Evolutionary conservation across 2,329 filamentous ascomycete genomes (phyloP).

Genomic region (Pseudocercospora cruenta): DNA sequence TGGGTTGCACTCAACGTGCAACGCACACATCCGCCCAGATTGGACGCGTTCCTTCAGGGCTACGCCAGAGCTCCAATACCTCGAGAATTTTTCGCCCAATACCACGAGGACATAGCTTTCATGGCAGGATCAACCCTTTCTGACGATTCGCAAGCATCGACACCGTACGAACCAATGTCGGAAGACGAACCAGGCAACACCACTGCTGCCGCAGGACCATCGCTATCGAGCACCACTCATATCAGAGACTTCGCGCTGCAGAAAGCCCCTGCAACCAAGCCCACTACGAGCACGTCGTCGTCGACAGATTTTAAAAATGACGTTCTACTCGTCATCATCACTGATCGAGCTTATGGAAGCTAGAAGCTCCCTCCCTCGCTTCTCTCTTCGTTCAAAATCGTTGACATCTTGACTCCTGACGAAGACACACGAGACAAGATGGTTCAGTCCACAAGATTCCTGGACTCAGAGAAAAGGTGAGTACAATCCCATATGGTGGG

Average conservation of each 20-base stretch:
- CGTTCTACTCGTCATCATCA: not conserved
- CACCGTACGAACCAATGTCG: not conserved
- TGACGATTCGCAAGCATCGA: not conserved
- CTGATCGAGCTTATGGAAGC: conserved; percentile 1
- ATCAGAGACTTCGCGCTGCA: not conserved
- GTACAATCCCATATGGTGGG: not conserved
- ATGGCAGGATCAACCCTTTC: not conserved
- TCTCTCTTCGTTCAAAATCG: not conserved
- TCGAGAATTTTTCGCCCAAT: not conserved
- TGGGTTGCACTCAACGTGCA: not conserved
- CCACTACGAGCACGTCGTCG: not conserved
- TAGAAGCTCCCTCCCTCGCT: conserved; percentile 3
- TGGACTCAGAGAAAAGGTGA: not conserved
- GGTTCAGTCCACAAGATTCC: not conserved
- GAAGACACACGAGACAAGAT: not conserved
- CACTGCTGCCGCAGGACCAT: not conserved
- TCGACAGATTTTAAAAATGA: not conserved
- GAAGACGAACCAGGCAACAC: not conserved
- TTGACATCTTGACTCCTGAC: not conserved
- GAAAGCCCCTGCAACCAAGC: not conserved
- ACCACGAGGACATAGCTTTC: not conserved
- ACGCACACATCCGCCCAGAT: not conserved
- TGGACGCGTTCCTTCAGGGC: not conserved
- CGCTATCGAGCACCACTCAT: not conserved
- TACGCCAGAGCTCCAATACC: not conserved